Evolutionary conservation across 139 green algal genomes (phyloP), one percentile per base, ranked within the genome.

Genomic region (Limnomonas spitsbergensis): DNA sequence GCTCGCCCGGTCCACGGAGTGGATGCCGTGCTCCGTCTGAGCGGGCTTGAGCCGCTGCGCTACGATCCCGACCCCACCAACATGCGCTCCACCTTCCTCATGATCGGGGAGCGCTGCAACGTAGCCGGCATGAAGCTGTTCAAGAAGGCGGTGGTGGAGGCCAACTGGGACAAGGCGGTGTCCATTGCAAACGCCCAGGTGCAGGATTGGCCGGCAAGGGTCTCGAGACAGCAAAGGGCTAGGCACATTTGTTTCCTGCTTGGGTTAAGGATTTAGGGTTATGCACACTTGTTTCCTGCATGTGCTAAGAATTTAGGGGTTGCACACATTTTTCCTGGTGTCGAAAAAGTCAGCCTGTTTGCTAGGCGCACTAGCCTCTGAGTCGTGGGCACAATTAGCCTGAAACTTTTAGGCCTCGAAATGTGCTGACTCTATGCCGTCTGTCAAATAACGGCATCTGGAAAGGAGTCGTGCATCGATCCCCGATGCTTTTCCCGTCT

Each of bases 91-190:
- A 97, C 90, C 20, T 99, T 99, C 88, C 84, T 99, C 32, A 97
- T 94, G 80, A 86, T 99, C 56, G 95, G 95, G 40, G 95, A 99
- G 91, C 91, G 95, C 37, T 98, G 95, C 94, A 99, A 99, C 82
- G 94, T 99, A 69, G 95, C 95, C 0, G 95, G 95, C 31, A 96
- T 90, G 42, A 93, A 83, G 32, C 86, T 98, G 40, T 99, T 95
- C 92, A 98, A 98, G 92, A 98, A 97, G 91, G 94, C 94, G 40
- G 95, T 98, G 73, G 86, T 98, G 69, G 90, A 95, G 40, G 92
- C 91, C 40, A 88, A 99, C 83, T 98, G 92, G 69, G 95, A 99
- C 79, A 98, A 97, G 86, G 95, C 95, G 1, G 78, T 93, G n/a
- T 73, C 77, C 71, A 98, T 98, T 71, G 95, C 93, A 92, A 94